phyloP scores from a whole-genome alignment of 768 basidiomycete genomes.

The Exidia glandulosa region DNA sequence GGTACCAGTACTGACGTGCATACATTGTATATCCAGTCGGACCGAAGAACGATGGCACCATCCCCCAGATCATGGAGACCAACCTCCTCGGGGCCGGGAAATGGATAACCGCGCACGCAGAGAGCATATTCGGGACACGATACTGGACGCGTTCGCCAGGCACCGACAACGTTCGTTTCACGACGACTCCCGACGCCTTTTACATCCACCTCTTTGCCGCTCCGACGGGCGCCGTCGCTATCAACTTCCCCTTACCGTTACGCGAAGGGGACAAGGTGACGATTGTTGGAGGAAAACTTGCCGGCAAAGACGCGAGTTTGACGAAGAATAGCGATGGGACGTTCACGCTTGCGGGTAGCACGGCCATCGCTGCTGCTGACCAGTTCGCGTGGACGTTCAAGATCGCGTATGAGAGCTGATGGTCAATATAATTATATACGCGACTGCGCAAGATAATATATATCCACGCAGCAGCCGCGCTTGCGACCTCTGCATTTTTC shows the following conservation, averaged over 20 bases:
- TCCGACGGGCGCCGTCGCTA: constrained; percentile 3
- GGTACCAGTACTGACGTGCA: not conserved
- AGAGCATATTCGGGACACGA: not conserved
- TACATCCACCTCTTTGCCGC: constrained; percentile 17
- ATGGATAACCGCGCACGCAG: not conserved
- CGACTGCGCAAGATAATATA: not conserved
- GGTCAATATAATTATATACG: not conserved
- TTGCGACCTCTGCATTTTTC: too few relatives aligned
- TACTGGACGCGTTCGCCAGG: not conserved
- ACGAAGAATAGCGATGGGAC: not conserved
- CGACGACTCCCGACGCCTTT: constrained; percentile 16
- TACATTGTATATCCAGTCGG: not conserved
- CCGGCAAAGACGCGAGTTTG: not conserved
- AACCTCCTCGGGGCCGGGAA: not conserved
- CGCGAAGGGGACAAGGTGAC: constrained; percentile 7
- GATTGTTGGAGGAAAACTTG: constrained; percentile 7
- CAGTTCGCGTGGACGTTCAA: not conserved
- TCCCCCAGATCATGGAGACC: not conserved
- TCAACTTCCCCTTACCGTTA: constrained; percentile 6
- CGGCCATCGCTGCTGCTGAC: not conserved
- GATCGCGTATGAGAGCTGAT: not conserved
- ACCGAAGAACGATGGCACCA: not conserved
- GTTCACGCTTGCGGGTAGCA: not conserved
- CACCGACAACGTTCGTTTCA: constrained; percentile 16
- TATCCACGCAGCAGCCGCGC: not conserved